Percentiles rank a stretch among this genome's conserved stretches.
phyloP scores from a whole-genome alignment of 305 asterid species.

The Fraxinus ornus region DNA sequence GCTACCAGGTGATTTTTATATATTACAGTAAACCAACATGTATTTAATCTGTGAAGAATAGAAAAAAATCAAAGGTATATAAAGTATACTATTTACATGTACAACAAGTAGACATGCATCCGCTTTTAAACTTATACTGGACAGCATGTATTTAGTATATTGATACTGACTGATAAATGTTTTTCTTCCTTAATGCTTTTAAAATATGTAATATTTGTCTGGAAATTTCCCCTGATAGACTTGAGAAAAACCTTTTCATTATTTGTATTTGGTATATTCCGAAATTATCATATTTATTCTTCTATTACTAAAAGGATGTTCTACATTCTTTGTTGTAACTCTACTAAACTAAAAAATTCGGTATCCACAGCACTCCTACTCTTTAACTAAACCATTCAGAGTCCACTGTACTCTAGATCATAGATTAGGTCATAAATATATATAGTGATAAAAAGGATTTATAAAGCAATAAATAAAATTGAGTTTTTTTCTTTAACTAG shows the following conservation, averaged over 20 bases:
- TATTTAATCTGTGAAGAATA: neutral
- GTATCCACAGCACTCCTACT: neutral
- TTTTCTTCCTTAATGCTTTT: neutral
- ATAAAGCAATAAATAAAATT: neutral
- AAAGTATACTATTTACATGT: neutral
- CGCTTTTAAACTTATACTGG: neutral
- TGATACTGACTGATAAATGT: neutral
- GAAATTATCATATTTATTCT: neutral
- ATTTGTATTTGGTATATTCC: neutral
- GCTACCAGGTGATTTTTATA: slow-evolving; percentile 63
- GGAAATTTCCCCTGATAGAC: neutral
- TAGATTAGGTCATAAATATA: neutral
- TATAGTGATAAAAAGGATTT: neutral
- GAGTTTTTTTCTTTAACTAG: neutral
- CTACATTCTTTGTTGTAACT: neutral
- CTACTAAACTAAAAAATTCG: neutral
- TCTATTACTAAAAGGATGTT: neutral
- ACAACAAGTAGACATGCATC: neutral
- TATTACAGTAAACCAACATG: neutral
- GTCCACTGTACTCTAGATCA: neutral
- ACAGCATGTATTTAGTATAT: neutral
- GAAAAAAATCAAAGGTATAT: neutral
- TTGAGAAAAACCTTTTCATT: neutral
- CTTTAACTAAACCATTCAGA: neutral
- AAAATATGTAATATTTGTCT: neutral